These are phyloP conservation scores for Tolypocladium pustulatum DNA, from an alignment of 2,329 filamentous ascomycete species.

Conservation along the genomic window DNA sequence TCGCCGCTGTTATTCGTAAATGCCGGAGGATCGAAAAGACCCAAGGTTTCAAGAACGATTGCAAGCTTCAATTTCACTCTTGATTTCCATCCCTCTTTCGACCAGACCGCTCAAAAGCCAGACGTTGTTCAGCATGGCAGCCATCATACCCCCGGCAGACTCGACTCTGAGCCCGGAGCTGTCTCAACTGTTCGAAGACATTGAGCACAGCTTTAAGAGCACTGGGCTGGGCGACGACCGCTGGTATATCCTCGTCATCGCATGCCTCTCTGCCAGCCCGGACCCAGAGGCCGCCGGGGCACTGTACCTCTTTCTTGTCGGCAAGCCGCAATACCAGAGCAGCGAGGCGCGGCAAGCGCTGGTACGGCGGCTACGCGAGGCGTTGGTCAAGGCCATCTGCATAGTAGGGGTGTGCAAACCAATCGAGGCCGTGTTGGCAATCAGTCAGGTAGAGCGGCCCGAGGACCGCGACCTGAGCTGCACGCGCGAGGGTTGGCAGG, in stretches of 20 bases:
- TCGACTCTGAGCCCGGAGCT: neutral
- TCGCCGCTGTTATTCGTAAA: too few relatives aligned
- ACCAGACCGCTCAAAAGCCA: neutral
- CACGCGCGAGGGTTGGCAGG: neutral
- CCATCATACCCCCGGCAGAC: neutral
- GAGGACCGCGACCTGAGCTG: neutral
- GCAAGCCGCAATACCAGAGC: neutral
- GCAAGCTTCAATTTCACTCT: too few relatives aligned
- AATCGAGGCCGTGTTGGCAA: neutral
- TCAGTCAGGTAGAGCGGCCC: neutral
- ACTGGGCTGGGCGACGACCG: neutral
- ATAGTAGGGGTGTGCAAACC: neutral
- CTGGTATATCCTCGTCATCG: constrained; percentile 7
- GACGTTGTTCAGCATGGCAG: neutral
- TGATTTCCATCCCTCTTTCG: neutral
- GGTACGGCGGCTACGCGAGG: neutral
- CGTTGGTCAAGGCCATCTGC: neutral
- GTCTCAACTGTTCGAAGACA: neutral
- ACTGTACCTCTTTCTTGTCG: constrained; percentile 42
- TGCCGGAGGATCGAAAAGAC: neutral
- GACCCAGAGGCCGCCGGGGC: constrained; percentile 35
- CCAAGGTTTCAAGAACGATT: neutral
- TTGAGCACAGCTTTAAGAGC: neutral
- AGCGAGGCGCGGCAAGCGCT: neutral
- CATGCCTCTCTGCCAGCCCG: constrained; percentile 3